phyloP scores from a whole-genome alignment of 2,329 filamentous ascomycete genomes.

The Nannizziopsis barbatae region DNA sequence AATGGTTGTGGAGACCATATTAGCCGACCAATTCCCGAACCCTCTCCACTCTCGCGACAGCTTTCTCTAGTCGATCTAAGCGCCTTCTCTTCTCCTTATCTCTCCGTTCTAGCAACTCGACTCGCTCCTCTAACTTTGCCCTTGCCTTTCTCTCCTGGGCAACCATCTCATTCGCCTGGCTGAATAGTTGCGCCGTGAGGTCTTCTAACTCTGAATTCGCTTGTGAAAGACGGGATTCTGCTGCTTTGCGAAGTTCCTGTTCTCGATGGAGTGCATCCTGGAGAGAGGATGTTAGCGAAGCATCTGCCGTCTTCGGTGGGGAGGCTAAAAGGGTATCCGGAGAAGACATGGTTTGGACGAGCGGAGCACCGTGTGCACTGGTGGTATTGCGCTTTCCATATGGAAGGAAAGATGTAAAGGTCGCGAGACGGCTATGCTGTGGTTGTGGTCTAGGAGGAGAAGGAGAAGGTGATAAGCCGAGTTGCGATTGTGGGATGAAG shows the following conservation, averaged over 20 bases:
- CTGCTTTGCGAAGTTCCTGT: slow-evolving; percentile 44
- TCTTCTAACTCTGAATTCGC: slow-evolving; percentile 51
- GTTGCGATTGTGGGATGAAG: slow-evolving; percentile 21
- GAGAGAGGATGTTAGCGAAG: slow-evolving; percentile 26
- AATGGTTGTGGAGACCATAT: not conserved
- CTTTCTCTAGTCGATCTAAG: slow-evolving; percentile 45
- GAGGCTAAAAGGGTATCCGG: slow-evolving; percentile 14
- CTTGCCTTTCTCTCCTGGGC: slow-evolving; percentile 49
- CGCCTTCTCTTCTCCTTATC: slow-evolving; percentile 42
- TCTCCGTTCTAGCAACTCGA: slow-evolving; percentile 36
- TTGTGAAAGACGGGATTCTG: slow-evolving; percentile 45
- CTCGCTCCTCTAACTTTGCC: slow-evolving; percentile 40
- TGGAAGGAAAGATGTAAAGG: slow-evolving; percentile 30
- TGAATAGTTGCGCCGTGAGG: slow-evolving; percentile 49
- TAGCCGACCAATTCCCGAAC: slow-evolving; percentile 42
- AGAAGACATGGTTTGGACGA: slow-evolving; percentile 18
- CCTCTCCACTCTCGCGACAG: slow-evolving; percentile 47
- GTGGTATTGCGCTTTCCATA: slow-evolving; percentile 29
- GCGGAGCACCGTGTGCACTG: slow-evolving; percentile 20
- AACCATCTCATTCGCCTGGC: slow-evolving; percentile 57
- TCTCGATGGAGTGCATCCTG: slow-evolving; percentile 46
- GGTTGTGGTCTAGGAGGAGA: slow-evolving; percentile 20
- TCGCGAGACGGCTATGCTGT: slow-evolving; percentile 29
- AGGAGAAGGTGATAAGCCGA: slow-evolving; percentile 22
- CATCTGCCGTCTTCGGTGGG: slow-evolving; percentile 14